Evolutionary conservation across 148 eudicot species (phyloP), one percentile per base, ranked within the genome.

Genomic region (Camellia lanceoleosa): DNA sequence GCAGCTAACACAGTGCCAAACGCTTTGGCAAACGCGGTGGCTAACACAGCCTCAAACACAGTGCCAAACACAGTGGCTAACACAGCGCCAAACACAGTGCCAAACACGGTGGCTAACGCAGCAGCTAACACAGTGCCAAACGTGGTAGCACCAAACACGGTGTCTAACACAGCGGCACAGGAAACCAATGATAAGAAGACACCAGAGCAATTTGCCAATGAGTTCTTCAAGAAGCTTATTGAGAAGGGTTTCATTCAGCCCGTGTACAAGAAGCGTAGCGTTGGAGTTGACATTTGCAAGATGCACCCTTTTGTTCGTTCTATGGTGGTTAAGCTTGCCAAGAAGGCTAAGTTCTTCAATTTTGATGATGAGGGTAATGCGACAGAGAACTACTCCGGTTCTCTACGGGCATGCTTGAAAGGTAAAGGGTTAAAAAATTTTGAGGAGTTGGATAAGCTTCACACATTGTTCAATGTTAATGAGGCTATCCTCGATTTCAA

Each of bases 401-500:
- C 87, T 52, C 81, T 42, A 54, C 59, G 80, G 61, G 82, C 78
- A 12, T 82, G 84, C 67, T 75, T 85, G 73, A 38, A 15, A 5
- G 76, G 79, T 20, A 51, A 54, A 14, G 78, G 58, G 54, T 65
- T 81, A 19, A 13, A 62, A 10, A 74, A 75, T 1, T 16, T 70
- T 56, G 2, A 61, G 54, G 14, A 68, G 18, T 74, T 79, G n/a
- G 78, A 79, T 3, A 65, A 46, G 8, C 74, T 82, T 68, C 80
- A 85, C 71, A 44, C 74, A 20, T 15, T 89, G 75, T 81, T 88
- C 70, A 90, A 90, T 77, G 79, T 79, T 51, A 69, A 79, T n/a
- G 86, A 82, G 64, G 7, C 74, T 30, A 69, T 80, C 16, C 82
- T 88, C 4, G 85, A 83, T 15, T 72, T 88, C 19, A 61, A 55